Evolutionary conservation across 345 rosid species (phyloP), one percentile per base, ranked within the genome.

Genomic region (Gossypium ekmanianum): DNA sequence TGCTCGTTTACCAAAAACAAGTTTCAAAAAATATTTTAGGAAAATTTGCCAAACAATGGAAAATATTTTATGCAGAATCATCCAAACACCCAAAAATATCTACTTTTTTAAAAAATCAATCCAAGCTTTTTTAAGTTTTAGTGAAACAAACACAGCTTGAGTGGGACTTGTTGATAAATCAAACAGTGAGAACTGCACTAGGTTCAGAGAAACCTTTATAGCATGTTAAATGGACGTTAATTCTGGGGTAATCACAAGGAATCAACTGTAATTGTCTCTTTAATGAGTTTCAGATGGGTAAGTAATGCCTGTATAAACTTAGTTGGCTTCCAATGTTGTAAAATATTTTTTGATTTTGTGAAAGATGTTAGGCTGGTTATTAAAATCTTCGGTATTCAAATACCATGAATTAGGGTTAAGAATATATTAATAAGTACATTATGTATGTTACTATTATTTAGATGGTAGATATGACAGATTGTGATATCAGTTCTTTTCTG

Each of bases 401-500:
- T 7, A 27, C 41, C 41, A 13, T 29, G 45, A 41, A 34, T 47
- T 59, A 17, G 27, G 56, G 43, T 39, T 55, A 59, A 55, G 41
- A 24, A 29, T 72, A 22, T 50, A n/a, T 45, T 45, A 29, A 13
- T 48, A 7, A 57, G 51, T 26, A 44, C 22, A 11, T 63, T 22
- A 18, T 44, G 17, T 65, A 17, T 50, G 34, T 17, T 66, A 50
- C 39, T 45, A 2, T 26, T 41, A 58, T 57, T 74, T 22, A 48
- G 56, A n/a, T 41, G 27, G 75, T 3, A 43, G 50, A 66, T 78
- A 20, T 43, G 29, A 69, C 7, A 44, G 17, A 74, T 76, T 61
- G 14, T 62, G 68, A 65, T 45, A 20, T 47, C 66, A 67, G 48
- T 68, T 11, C 80, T 73, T 83, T 57, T 79, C 68, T 81, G 71